Conservation (phyloP, 768 basidiomycete species). For the Floccularia luteovirens region DNA sequence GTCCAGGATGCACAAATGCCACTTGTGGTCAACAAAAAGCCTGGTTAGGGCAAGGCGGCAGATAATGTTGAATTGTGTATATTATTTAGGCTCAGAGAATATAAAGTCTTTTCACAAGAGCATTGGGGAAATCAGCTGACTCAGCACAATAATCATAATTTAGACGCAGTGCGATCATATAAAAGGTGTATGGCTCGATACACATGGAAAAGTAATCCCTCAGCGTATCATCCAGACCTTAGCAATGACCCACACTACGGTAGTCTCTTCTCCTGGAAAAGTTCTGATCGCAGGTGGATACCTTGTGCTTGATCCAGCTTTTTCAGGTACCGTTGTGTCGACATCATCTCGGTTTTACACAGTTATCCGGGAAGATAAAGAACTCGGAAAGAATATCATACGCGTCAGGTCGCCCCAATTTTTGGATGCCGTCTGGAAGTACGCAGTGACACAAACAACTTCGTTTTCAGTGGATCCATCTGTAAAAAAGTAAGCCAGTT, state of each 20-base stretch:
- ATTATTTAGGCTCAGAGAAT: constrained; percentile 6
- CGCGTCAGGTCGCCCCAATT: constrained; percentile 90
- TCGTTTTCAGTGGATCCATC: constrained; percentile 23
- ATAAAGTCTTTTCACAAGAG: too few relatives aligned
- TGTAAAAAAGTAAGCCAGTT: constrained; percentile 29
- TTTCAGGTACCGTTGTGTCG: constrained; percentile 83
- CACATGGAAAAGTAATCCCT: too few relatives aligned
- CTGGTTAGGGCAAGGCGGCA: constrained; percentile 81
- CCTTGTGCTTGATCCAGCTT: constrained; percentile 85
- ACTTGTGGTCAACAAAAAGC: constrained; percentile 83
- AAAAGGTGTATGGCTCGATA: too few relatives aligned
- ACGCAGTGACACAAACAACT: constrained; percentile 39
- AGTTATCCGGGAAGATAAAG: constrained; percentile 38
- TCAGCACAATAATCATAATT: too few relatives aligned
- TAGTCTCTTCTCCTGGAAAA: constrained; percentile 91
- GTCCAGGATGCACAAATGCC: constrained; percentile 89
- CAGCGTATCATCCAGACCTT: too few relatives aligned
- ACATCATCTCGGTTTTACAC: constrained; percentile 95
- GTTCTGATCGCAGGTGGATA: constrained; percentile 95
- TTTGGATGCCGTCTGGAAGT: constrained; percentile 69
- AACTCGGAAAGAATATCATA: constrained; percentile 34
- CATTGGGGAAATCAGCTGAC: too few relatives aligned
- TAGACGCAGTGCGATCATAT: too few relatives aligned
- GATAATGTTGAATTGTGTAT: constrained; percentile 18
- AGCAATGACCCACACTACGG: constrained; percentile 48